Evolutionary conservation across 2,329 filamentous ascomycete genomes (phyloP).

Genomic region (Emmonsia crescens): DNA sequence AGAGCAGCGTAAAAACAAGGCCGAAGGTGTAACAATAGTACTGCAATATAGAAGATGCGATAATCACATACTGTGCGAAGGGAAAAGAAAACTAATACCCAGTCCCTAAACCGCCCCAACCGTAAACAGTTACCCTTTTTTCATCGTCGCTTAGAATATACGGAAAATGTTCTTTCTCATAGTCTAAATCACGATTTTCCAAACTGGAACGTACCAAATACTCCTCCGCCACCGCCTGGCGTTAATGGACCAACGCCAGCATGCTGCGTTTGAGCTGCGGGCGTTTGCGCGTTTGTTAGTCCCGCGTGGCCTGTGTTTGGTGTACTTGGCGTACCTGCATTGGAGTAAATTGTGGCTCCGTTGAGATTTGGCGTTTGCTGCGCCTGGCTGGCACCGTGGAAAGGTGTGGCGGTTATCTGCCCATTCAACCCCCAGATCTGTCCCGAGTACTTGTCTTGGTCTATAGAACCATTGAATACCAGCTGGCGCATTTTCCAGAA

Average conservation of each 20-base stretch:
- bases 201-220: constrained; percentile 58
- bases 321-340: constrained; percentile 53
- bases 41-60: neutral
- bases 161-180: neutral
- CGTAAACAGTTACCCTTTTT: neutral
- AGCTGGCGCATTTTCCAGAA: constrained; percentile 89
- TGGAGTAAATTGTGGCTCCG: constrained; percentile 40
- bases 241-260: constrained; percentile 60
- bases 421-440: constrained; percentile 88
- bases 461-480: constrained; percentile 74
- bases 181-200: constrained; percentile 8
- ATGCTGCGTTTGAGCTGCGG: constrained; percentile 41
- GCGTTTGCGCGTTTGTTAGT: constrained; percentile 35
- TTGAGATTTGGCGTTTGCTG: constrained; percentile 46
- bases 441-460: constrained; percentile 66
- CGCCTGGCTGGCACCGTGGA: constrained; percentile 28
- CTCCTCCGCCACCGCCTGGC: constrained; percentile 61
- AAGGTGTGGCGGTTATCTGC: constrained; percentile 48
- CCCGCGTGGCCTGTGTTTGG: constrained; percentile 48
- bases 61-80: constrained; percentile 1
- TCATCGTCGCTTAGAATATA: constrained; percentile 8
- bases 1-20: neutral
- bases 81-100: constrained; percentile 9
- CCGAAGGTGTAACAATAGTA: neutral
- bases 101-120: constrained; percentile 2